phyloP scores from a whole-genome alignment of 306 rosid species.

The Glycine latifolia region DNA sequence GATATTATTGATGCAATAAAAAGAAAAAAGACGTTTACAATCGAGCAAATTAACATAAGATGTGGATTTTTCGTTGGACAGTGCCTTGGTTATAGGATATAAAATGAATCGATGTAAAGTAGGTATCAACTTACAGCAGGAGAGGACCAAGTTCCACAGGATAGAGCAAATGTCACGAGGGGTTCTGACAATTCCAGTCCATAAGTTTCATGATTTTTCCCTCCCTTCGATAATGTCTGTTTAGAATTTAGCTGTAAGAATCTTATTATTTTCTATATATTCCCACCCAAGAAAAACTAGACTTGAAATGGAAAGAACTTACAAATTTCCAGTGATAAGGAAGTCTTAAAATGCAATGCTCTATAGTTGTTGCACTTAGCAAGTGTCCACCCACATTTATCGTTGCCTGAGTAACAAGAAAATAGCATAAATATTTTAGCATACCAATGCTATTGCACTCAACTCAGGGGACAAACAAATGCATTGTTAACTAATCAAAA shows the following conservation, averaged over 20 bases:
- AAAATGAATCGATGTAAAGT: neutral
- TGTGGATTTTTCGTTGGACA: neutral
- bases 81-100: neutral
- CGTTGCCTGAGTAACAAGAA: slow-evolving; percentile 65
- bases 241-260: slow-evolving; percentile 40
- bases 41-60: neutral
- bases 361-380: slow-evolving; percentile 76
- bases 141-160: slow-evolving; percentile 90
- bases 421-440: slow-evolving; percentile 31
- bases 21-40: neutral
- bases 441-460: neutral
- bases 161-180: slow-evolving; percentile 78
- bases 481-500: neutral
- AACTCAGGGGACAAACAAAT: neutral
- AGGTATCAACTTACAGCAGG: slow-evolving; percentile 71
- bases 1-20: neutral
- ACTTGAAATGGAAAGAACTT: slow-evolving; percentile 49
- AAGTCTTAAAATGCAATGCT: slow-evolving; percentile 83
- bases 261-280: neutral
- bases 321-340: slow-evolving; percentile 80
- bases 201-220: slow-evolving; percentile 64
- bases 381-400: slow-evolving; percentile 80
- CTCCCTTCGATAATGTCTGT: slow-evolving; percentile 67
- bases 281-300: slow-evolving; percentile 32
- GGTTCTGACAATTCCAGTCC: slow-evolving; percentile 84